Conservation (phyloP, 352 stramenopile genomes). For the Elongisporangium anandrum region DNA sequence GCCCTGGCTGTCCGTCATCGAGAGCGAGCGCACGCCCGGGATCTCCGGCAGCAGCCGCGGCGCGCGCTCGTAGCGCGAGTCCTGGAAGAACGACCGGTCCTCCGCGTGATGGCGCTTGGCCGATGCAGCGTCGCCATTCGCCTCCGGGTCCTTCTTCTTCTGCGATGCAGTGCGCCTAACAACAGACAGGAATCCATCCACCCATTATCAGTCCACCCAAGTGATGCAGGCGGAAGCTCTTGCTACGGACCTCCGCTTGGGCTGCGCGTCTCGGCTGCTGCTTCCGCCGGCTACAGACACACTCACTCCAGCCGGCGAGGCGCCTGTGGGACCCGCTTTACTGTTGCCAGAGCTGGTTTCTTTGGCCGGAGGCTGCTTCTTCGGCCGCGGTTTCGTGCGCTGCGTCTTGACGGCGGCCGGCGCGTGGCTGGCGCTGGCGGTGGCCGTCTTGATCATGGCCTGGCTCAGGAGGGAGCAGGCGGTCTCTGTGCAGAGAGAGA, state of each 20-base stretch:
- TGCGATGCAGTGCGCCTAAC: conserved; percentile 38
- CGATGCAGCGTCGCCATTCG: conserved; percentile 13
- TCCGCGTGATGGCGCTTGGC: conserved; percentile 14
- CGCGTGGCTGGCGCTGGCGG: neutral
- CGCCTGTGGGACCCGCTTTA: neutral
- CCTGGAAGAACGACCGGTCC: conserved; percentile 20
- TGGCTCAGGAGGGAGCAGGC: neutral
- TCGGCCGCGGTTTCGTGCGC: conserved; percentile 10
- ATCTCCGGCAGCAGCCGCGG: conserved; percentile 54
- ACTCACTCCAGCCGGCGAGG: neutral
- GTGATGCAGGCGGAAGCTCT: neutral
- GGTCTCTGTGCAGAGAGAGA: neutral
- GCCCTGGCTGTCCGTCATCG: conserved; percentile 35
- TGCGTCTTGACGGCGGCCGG: neutral
- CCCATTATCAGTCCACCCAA: neutral
- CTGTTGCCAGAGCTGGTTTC: neutral
- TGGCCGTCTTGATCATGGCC: conserved; percentile 11
- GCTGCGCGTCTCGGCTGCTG: conserved; percentile 20
- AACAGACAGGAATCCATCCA: conserved; percentile 2
- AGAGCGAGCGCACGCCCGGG: conserved; percentile 44
- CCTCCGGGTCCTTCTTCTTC: conserved; percentile 44
- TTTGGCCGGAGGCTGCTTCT: conserved; percentile 5
- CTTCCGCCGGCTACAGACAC: neutral
- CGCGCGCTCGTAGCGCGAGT: conserved; percentile 37
- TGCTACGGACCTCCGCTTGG: conserved; percentile 27